Base-by-base conservation (phyloP, 2,329 filamentous ascomycete species). In the Ceratocystis colombiana region DNA sequence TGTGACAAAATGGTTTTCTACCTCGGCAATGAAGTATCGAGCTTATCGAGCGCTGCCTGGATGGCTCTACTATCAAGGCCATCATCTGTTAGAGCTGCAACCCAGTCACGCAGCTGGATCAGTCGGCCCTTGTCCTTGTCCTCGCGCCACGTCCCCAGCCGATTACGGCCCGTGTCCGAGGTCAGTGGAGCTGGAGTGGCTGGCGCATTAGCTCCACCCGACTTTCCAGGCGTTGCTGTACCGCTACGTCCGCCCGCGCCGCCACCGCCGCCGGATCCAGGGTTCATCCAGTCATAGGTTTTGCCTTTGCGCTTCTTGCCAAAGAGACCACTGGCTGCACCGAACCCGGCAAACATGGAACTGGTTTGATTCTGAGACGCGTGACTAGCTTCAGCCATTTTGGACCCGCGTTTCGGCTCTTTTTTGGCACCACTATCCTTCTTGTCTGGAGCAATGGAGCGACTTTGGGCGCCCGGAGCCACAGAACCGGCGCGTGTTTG, bases 281-380 rank as follows among this genome's bases (percentile, higher is more conserved):
- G 79, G 15, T 79, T 86, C 86, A 91, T 87, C 88, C 88, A 91
- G 41, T 84, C 83, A 73, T 91, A 91, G 70, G 86, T 86, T 73
- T 88, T 88, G 71, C 78, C 76, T 63, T 78, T 82, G 74, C 84
- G 84, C 74, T 84, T 85, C 70, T 83, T 84, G 64, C 82, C 79
- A 67, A 82, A 81, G 0, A 81, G 71, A 17, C 77, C 76, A 3
- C 84, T 83, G 73, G 83, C 81, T 71, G 82, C 80, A 66, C 88
- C 87, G 55, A 91, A 81, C 1, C 82, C 80, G 0, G 79, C 77
- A 69, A 89, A 89, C 78, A 90, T 83, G 69, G 84, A 86, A 65
- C 89, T 89, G 0, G 92, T 96, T 66, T 85, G 81, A 73, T 96
- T 96, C 30, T 93, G 90, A 69, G 87, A 88, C 25, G 86, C 85